Percentiles rank a stretch among this genome's conserved stretches.
Evolutionary conservation across 1,284 basidiomycete species (phyloP).

Genomic region (Cutaneotrichosporon cutaneum): DNA sequence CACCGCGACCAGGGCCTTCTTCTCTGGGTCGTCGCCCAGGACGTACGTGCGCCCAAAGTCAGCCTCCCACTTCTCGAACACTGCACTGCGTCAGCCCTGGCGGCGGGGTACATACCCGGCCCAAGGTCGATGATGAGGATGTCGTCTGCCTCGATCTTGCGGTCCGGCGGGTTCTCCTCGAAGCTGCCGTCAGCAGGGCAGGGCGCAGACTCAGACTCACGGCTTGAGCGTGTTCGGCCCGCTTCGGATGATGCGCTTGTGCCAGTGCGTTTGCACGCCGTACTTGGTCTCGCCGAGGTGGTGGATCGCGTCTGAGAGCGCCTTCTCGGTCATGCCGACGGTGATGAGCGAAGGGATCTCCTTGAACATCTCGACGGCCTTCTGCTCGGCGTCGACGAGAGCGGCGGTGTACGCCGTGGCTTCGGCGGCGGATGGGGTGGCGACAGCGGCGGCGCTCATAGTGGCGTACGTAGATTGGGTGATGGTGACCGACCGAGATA

Average conservation of each 20-base stretch:
- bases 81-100: not conserved
- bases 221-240: constrained; percentile 24
- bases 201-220: not conserved
- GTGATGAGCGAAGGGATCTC: constrained; percentile 22
- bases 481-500: not conserved
- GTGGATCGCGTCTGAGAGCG: constrained; percentile 22
- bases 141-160: constrained; percentile 20
- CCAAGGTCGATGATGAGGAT: constrained; percentile 26
- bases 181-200: constrained; percentile 7
- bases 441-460: not conserved
- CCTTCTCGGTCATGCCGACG: constrained; percentile 22
- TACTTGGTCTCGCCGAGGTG: constrained; percentile 16
- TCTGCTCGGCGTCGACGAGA: constrained; percentile 18
- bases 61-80: constrained; percentile 26
- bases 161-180: constrained; percentile 26
- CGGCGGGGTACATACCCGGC: not conserved
- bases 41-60: constrained; percentile 28
- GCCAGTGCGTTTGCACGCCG: constrained; percentile 24
- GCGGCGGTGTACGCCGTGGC: constrained; percentile 19
- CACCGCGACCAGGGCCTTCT: constrained; percentile 16
- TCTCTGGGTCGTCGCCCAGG: constrained; percentile 21
- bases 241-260: constrained; percentile 24
- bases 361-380: constrained; percentile 20
- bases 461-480: not conserved
- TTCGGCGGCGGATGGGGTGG: not conserved